Conservation (phyloP, 73 alveolate species). For the Uronychia binucleata region DNA sequence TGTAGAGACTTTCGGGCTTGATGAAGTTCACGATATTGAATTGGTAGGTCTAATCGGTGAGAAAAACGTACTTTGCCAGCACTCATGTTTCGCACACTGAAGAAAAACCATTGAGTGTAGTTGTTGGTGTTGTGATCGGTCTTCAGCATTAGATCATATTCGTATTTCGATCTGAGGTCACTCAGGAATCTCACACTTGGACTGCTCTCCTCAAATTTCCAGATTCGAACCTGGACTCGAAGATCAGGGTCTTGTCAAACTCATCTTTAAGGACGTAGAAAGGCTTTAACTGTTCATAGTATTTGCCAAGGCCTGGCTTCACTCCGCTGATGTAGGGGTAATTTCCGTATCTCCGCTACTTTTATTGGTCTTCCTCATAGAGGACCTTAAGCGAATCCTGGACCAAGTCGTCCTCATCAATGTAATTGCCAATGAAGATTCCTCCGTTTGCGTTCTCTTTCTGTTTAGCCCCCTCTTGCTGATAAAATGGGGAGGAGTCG, state of each 20-base stretch:
- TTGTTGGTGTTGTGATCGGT: conserved; percentile 79
- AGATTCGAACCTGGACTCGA: conserved; percentile 98
- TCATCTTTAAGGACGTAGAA: conserved; percentile 67
- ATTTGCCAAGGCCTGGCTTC: conserved; percentile 8
- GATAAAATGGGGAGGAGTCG: conserved; percentile 32
- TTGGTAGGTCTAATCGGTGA: conserved; percentile 60
- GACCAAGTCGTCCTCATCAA: background rate
- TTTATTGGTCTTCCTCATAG: background rate
- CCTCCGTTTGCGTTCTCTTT: background rate
- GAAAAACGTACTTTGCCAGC: conserved; percentile 58
- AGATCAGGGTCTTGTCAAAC: conserved; percentile 89
- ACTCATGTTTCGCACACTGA: conserved; percentile 94
- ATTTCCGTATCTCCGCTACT: background rate
- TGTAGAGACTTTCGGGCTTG: conserved; percentile 80
- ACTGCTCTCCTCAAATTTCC: conserved; percentile 97
- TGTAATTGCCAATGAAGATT: background rate
- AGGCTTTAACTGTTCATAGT: conserved; percentile 54
- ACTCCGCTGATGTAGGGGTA: background rate
- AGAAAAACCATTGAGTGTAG: conserved; percentile 98
- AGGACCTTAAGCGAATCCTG: background rate
- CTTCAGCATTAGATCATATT: conserved; percentile 95
- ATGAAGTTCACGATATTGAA: conserved; percentile 92
- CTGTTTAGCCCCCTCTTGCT: background rate
- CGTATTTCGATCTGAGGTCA: conserved; percentile 68
- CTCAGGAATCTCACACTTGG: conserved; percentile 19